These are phyloP conservation scores for Calonectria pseudoturangicola DNA, from an alignment of 2,329 filamentous ascomycete genomes.

Conservation along the genomic window DNA sequence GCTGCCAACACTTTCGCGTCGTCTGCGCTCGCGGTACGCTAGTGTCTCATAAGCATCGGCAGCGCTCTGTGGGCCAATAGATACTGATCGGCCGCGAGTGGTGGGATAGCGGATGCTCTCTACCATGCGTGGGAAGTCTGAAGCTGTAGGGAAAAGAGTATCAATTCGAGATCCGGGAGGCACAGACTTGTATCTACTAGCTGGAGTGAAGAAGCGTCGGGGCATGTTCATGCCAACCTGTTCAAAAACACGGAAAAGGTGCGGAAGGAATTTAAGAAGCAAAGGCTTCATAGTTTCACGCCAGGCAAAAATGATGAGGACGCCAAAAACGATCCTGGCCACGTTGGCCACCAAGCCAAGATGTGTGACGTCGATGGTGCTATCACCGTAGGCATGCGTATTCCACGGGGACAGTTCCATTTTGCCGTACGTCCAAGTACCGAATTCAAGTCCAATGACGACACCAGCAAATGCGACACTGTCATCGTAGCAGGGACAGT, in stretches of 20 bases:
- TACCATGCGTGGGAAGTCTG: slow-evolving; percentile 88
- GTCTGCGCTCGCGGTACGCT: slow-evolving; percentile 85
- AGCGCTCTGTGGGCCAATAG: slow-evolving; percentile 94
- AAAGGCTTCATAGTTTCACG: slow-evolving; percentile 91
- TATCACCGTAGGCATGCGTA: slow-evolving; percentile 65
- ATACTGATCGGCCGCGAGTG: slow-evolving; percentile 84
- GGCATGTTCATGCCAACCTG: slow-evolving; percentile 86
- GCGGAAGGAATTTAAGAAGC: slow-evolving; percentile 85
- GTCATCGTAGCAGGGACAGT: slow-evolving; percentile 98
- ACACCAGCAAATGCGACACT: slow-evolving; percentile 95
- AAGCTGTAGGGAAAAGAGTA: slow-evolving; percentile 92
- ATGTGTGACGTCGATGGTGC: slow-evolving; percentile 79
- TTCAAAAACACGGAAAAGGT: slow-evolving; percentile 91
- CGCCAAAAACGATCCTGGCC: slow-evolving; percentile 84
- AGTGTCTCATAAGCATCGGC: slow-evolving; percentile 97
- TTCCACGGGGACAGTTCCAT: slow-evolving; percentile 68
- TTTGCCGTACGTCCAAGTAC: slow-evolving; percentile 86
- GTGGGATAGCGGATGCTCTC: slow-evolving; percentile 86
- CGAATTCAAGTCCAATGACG: slow-evolving; percentile 87
- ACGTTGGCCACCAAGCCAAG: slow-evolving; percentile 80
- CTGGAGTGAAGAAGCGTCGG: slow-evolving; percentile 91
- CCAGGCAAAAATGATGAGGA: slow-evolving; percentile 91
- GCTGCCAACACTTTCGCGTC: slow-evolving; percentile 73
- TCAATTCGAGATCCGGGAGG: slow-evolving; percentile 81
- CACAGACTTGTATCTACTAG: slow-evolving; percentile 92